Conservation (phyloP, 345 rosid species). For the Salix koriyanagi region DNA sequence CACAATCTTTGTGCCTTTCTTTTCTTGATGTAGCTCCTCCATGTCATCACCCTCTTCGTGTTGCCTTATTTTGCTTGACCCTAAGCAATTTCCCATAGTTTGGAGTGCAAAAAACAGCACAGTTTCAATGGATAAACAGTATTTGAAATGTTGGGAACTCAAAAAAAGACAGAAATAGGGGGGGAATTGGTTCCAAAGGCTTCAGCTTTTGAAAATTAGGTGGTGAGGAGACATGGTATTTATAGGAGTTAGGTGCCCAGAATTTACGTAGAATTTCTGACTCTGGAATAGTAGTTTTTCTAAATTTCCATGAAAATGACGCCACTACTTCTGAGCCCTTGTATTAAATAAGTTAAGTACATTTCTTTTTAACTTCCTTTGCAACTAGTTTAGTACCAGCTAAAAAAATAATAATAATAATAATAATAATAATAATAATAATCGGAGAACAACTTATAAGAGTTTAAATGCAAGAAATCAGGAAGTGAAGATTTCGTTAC, state of each 20-base stretch:
- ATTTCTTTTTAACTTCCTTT: not conserved
- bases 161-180: not conserved
- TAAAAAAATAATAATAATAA: too few species aligned
- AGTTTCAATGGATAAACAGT: not conserved
- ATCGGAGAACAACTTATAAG: too few species aligned
- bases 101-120: not conserved
- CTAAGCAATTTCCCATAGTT: conserved; percentile 49
- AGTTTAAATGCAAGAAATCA: too few species aligned
- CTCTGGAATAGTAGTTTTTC: not conserved
- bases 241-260: conserved; percentile 5
- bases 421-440: too few species aligned
- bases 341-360: not conserved
- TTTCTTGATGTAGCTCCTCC: not conserved
- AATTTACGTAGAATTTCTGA: not conserved
- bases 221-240: not conserved
- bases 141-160: not conserved
- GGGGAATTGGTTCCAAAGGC: not conserved
- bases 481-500: too few species aligned
- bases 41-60: conserved; percentile 8
- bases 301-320: not conserved
- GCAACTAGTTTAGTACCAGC: not conserved
- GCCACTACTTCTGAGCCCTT: not conserved
- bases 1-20: not conserved
- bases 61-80: conserved; percentile 1
- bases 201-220: conserved; percentile 8